phyloP scores from a whole-genome alignment of 768 basidiomycete species.

The Panaeolus cyanescens region DNA sequence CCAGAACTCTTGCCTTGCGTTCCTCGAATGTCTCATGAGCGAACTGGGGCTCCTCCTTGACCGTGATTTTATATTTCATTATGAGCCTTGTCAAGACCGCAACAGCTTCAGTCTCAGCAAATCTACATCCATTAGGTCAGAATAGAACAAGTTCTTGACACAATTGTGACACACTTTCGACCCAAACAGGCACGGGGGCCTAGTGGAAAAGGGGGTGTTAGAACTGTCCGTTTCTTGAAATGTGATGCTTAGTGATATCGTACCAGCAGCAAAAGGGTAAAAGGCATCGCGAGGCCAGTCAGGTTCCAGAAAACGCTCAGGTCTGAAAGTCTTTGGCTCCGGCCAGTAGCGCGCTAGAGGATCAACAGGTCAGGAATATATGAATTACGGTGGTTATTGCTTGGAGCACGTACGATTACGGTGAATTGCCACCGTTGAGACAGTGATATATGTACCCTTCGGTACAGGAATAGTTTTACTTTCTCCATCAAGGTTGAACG shows the following conservation, averaged over 20 bases:
- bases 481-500: constrained; percentile 30
- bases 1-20: constrained; percentile 39
- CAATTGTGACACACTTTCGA: constrained; percentile 30
- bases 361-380: not conserved
- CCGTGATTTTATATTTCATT: constrained; percentile 41
- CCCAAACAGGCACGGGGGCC: constrained; percentile 48
- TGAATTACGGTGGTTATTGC: not conserved
- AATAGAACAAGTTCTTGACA: not conserved
- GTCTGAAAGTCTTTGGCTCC: constrained; percentile 43
- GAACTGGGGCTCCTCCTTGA: constrained; percentile 51
- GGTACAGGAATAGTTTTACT: constrained; percentile 20
- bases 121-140: constrained; percentile 24
- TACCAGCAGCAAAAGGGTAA: constrained; percentile 25
- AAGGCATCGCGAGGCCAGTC: constrained; percentile 44
- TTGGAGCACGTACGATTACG: constrained; percentile 38
- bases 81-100: constrained; percentile 47
- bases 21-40: constrained; percentile 44
- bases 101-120: constrained; percentile 47
- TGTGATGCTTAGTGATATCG: not conserved
- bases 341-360: constrained; percentile 49
- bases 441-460: constrained; percentile 28
- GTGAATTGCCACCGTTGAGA: constrained; percentile 37
- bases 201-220: constrained; percentile 5
- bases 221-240: not conserved
- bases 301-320: constrained; percentile 45